Base-by-base conservation (phyloP, 2,329 filamentous ascomycete species). In the Aspergillus novofumigatus region DNA sequence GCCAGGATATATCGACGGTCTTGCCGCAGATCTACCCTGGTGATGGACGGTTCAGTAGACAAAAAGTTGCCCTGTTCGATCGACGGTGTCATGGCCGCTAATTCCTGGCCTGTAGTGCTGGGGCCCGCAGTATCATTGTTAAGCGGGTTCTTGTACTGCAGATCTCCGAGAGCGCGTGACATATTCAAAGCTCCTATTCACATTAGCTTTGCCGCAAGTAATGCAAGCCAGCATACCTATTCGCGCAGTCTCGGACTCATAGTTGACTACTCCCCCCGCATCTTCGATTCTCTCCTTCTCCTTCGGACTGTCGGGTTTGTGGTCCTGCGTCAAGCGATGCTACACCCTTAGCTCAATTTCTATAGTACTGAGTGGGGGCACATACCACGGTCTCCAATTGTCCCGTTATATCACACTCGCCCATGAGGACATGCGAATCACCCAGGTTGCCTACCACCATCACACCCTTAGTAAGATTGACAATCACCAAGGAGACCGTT, bases 381-480 rank as follows among this genome's bases (percentile, higher is more conserved):
- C 42, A 23, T 45, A 45, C 42, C 42, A 23, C 42, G 3, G 32
- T 38, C 8, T 45, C 42, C 42, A 45, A 3, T 10, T 45, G 42
- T 3, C 21, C 42, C 0, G 21, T 21, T 23, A 20, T 14, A 5
- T 45, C 42, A 10, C 42, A 23, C 10, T 45, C 42, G 8, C n/a
- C 42, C 14, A 45, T 6, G 20, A 45, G n/a, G 42, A 45, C 4
- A 45, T 45, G 52, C 35, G 55, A 59, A 49, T 59, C 58, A 1
- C 58, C 58, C 25, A 59, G 11, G 32, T 59, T 59, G 11, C 55
- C 58, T 3, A 55, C 49, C 1, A 59, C 55, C 48, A 59, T n/a
- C 7, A 57, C 25, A 0, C 55, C 55, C 9, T 32, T 35, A 4
- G 21, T 54, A 35, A 59, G 21, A 42, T 59, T 52, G 23, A 59